phyloP scores from a whole-genome alignment of 768 basidiomycete genomes.

The Termitomyces sp. region DNA sequence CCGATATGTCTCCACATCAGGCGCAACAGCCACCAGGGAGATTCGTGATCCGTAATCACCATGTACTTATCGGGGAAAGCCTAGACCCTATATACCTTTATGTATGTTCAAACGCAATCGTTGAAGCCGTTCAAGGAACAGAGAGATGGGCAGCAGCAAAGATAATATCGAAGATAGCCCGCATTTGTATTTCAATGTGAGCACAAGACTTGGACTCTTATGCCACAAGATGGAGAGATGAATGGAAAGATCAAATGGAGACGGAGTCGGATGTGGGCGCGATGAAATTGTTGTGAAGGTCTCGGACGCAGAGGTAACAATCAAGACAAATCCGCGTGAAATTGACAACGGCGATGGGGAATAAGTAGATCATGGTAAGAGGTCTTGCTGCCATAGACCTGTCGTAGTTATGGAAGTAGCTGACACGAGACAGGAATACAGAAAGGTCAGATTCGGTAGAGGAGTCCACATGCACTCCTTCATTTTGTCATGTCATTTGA shows the following conservation, averaged over 20 bases:
- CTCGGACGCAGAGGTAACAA: not conserved
- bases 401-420: not conserved
- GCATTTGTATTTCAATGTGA: not conserved
- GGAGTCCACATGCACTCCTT: not conserved
- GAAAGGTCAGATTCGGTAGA: not conserved
- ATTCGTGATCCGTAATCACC: not conserved
- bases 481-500: not conserved
- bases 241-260: not conserved
- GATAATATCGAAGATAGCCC: not conserved
- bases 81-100: not conserved
- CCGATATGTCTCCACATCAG: not conserved
- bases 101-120: not conserved
- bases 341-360: not conserved
- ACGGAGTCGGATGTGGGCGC: not conserved
- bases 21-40: not conserved
- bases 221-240: not conserved
- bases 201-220: not conserved
- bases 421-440: not conserved
- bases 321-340: not conserved
- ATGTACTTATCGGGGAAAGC: not conserved
- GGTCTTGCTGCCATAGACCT: not conserved
- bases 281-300: not conserved
- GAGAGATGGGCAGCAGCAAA: not conserved
- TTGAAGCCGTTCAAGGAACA: not conserved
- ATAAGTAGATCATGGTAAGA: not conserved